These are phyloP conservation scores for Lasiosphaeria miniovina DNA, from an alignment of 495 filamentous ascomycete genomes.

Conservation along the genomic window DNA sequence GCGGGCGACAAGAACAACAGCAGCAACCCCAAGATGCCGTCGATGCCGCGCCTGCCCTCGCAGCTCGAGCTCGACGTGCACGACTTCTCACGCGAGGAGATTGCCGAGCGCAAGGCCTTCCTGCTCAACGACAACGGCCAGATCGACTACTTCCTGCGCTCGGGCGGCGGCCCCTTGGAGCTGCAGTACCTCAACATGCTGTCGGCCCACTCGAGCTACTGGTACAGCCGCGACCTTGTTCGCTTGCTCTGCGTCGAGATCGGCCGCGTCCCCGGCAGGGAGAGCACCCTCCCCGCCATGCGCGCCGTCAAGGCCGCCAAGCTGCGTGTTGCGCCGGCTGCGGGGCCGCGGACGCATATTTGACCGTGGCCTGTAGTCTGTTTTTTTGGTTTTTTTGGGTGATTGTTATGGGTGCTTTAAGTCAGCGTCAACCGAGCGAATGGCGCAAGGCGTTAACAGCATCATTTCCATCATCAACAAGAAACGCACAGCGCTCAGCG, in stretches of 20 bases:
- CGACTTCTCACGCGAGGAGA: constrained; percentile 87
- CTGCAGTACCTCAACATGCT: constrained; percentile 98
- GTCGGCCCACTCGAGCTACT: constrained; percentile 93
- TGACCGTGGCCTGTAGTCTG: no score
- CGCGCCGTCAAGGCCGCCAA: constrained; percentile 62
- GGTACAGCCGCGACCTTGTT: constrained; percentile 81
- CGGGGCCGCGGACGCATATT: no score
- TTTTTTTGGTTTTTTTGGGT: no score
- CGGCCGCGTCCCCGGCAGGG: constrained; percentile 68
- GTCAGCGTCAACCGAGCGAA: no score
- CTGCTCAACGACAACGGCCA: constrained; percentile 94
- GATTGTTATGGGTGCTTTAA: no score
- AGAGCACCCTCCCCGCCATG: constrained; percentile 63
- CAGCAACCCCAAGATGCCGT: constrained; percentile 37
- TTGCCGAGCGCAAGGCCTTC: constrained; percentile 84
- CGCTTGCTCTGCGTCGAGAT: constrained; percentile 84
- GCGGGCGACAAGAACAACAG: constrained; percentile 7
- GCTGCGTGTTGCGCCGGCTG: no score
- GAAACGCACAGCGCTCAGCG: no score
- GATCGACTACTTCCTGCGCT: constrained; percentile 81
- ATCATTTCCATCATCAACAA: no score
- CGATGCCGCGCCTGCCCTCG: constrained; percentile 69
- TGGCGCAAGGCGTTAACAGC: no score
- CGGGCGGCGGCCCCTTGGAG: constrained; percentile 77
- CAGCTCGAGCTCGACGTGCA: constrained; percentile 94